Conservation (phyloP, 352 stramenopile species). For the Phytophthora capsici region DNA sequence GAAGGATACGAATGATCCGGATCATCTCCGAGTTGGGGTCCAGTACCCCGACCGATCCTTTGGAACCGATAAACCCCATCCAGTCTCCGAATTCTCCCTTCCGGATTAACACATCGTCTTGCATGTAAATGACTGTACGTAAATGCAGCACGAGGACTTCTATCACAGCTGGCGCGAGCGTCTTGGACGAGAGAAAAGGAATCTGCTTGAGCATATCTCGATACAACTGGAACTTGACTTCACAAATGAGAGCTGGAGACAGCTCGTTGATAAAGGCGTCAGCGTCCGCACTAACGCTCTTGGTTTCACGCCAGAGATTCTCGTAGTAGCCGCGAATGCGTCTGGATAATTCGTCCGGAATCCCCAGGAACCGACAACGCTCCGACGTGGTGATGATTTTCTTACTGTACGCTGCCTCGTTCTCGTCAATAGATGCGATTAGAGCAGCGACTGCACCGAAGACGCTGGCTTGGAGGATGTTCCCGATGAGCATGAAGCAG, state of each 20-base stretch:
- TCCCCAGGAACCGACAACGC: conserved; percentile 68
- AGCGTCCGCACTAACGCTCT: conserved; percentile 59
- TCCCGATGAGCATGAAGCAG: conserved; percentile 72
- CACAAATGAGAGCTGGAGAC: conserved; percentile 69
- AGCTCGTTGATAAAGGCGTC: conserved; percentile 81
- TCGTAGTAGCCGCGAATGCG: conserved; percentile 72
- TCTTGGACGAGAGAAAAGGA: conserved; percentile 66
- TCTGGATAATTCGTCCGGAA: conserved; percentile 50
- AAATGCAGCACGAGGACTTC: conserved; percentile 82
- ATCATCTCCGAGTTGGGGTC: conserved; percentile 53
- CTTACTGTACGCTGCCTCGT: conserved; percentile 68
- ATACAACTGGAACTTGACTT: conserved; percentile 85
- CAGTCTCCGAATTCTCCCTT: conserved; percentile 80
- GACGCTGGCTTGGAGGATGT: conserved; percentile 69
- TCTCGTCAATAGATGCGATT: conserved; percentile 70
- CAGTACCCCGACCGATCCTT: conserved; percentile 69
- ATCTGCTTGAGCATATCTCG: conserved; percentile 79
- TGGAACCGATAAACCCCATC: conserved; percentile 85
- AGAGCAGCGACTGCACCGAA: conserved; percentile 70
- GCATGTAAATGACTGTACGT: conserved; percentile 86
- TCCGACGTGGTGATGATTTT: conserved; percentile 71
- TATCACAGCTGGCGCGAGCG: conserved; percentile 69
- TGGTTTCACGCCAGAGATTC: conserved; percentile 71
- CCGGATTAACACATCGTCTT: conserved; percentile 76
- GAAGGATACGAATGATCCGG: conserved; percentile 69